Evolutionary conservation across 441 rosid genomes (phyloP).

Genomic region (Biscutella laevigata): DNA sequence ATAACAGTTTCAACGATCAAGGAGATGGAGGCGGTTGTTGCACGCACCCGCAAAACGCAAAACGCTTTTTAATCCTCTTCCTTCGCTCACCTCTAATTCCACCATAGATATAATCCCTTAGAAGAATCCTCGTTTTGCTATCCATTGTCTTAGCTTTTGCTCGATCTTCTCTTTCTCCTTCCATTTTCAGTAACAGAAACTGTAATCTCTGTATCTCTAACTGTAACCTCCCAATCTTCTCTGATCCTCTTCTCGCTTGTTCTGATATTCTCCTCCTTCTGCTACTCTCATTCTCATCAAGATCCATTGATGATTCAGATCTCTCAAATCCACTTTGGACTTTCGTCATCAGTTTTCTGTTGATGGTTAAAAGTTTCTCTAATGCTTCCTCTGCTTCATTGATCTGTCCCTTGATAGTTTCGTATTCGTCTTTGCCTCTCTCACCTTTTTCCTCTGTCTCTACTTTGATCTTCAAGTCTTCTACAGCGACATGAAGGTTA

Average conservation of each 20-base stretch:
- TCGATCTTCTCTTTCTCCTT: constrained; percentile 49
- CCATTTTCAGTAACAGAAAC: constrained; percentile 59
- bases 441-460: constrained; percentile 52
- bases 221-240: constrained; percentile 75
- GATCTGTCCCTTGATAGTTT: constrained; percentile 62
- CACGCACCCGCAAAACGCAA: constrained; percentile 70
- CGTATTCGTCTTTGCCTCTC: constrained; percentile 55
- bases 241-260: constrained; percentile 76
- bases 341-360: constrained; percentile 46
- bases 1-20: constrained; percentile 13
- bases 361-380: constrained; percentile 47
- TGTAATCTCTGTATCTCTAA: constrained; percentile 88
- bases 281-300: constrained; percentile 39
- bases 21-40: constrained; percentile 46
- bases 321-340: constrained; percentile 36
- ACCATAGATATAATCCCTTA: constrained; percentile 73
- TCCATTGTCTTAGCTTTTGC: constrained; percentile 32
- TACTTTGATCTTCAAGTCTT: constrained; percentile 71
- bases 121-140: constrained; percentile 49
- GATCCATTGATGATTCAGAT: constrained; percentile 29
- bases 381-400: constrained; percentile 71
- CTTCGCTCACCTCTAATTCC: constrained; percentile 32
- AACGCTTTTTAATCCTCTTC: constrained; percentile 41
- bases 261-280: constrained; percentile 46
- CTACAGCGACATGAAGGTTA: constrained; percentile 67